Base-by-base conservation (phyloP, 108 stramenopile genomes). In the Stephanodiscus minutulus region DNA sequence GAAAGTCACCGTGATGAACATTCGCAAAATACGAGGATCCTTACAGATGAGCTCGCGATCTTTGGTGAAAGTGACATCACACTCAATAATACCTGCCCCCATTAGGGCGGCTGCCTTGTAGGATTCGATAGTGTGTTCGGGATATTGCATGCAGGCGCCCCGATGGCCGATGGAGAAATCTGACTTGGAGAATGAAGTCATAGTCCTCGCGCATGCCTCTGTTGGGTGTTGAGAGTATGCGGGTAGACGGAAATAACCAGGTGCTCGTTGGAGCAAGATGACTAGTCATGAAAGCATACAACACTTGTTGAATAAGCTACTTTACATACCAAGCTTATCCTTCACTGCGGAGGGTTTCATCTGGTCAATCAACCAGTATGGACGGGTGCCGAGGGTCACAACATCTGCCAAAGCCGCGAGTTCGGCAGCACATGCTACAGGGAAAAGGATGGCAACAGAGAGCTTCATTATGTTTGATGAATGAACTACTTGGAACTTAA, bases 41-140 rank as follows among this genome's bases (percentile, higher is more conserved):
- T 46, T 65, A 65, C 90, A 91, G 44, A 88, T 61, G 13, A 91
- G 82, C 59, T 87, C 62, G 1, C 55, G 69, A 39, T 91, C 90
- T 46, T 81, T 86, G 22, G 90, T 91, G 66, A 91, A 88, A 15
- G 87, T 91, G 29, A 91, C 90, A 76, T 91, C 90, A 60, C 90
- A 91, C 66, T 91, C 90, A 29, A 91, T 79, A 50, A 91, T 79
- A 11, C 90, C 90, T 24, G 90, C 87, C 47, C 90, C 90, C 61
- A 63, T 58, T 1, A 77, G 4, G 4, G 76, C 71, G 13, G 80
- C 86, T 10, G 86, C 86, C 60, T 83, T 76, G 84, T 85, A 82
- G 12, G 63, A 66, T 41, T 76, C 75, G 28, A 69, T 4, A 8
- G 88, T 89, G 73, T 89, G 88, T 43, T 89, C 88, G 11, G 88